Evolutionary conservation across 306 rosid genomes (phyloP), one percentile per base, ranked within the genome.

Genomic region (Medicago arabica): DNA sequence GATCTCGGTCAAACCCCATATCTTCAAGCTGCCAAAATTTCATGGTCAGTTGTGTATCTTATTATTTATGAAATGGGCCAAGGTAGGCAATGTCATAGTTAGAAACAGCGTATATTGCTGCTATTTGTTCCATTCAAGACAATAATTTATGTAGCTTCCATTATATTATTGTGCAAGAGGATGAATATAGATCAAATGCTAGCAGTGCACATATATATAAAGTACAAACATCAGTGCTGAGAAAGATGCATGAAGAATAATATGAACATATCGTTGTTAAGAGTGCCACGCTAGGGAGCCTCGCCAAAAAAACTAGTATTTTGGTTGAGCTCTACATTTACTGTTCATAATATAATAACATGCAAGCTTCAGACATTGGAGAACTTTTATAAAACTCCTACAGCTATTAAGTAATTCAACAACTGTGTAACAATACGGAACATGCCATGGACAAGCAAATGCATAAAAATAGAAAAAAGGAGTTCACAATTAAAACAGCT

Each of bases 1-100:
- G 76, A n/a, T 84, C 92, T 58, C 89, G 87, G 54, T 86, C 91
- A 13, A 91, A 91, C 47, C 97, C 97, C 97, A 91, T 91, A 43
- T 86, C 97, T 83, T 85, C 85, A 75, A 91, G 93, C 97, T 91
- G 91, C 60, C 13, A 78, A 82, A 60, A 60, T 31, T 8, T 72
- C 36, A 16, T 14, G n/a, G 71, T 82, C 67, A 82, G 67, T 60
- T 2, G 25, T 23, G 36, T 25, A 21, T 25, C 23, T 63, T 9
- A 23, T 39, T 59, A 38, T 13, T 13, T 5, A 25, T 13, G 23
- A 7, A 9, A 9, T 12, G 39, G 40, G 36, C 11, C 12, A 21
- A 21, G n/a, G n/a, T n/a, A 21, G 23, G 23, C 23, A n/a, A n/a
- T n/a, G n/a, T n/a, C n/a, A n/a, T n/a, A n/a, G n/a, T n/a, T n/a